phyloP scores from a whole-genome alignment of 495 filamentous ascomycete genomes.

The Recurvomyces mirabilis region DNA sequence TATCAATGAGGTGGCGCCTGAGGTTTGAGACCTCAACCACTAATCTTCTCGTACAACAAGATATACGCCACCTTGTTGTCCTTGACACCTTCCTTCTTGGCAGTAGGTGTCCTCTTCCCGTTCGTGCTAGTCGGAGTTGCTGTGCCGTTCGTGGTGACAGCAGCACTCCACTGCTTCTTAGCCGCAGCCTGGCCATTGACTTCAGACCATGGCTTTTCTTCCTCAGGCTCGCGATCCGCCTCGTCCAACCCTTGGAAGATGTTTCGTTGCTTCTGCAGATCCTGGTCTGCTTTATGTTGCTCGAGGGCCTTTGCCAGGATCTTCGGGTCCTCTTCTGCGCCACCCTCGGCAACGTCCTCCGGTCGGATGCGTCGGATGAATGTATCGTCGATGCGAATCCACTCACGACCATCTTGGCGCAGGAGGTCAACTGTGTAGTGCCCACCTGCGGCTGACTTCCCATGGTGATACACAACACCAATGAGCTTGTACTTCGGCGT shows the following conservation, averaged over 20 bases:
- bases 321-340: conserved; percentile 66
- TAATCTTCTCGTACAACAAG: conserved; percentile 79
- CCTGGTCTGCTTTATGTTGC: conserved; percentile 48
- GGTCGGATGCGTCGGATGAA: conserved; percentile 72
- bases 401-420: conserved; percentile 84
- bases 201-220: conserved; percentile 72
- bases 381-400: conserved; percentile 94
- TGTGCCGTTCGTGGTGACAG: conserved; percentile 41
- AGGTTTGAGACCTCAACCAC: too few species aligned
- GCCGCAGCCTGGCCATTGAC: conserved; percentile 49
- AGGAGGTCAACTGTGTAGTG: conserved; percentile 96
- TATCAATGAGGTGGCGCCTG: too few species aligned
- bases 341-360: conserved; percentile 84
- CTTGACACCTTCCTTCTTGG: conserved; percentile 58
- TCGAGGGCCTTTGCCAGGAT: conserved; percentile 54
- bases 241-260: conserved; percentile 42
- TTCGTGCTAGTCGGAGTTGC: conserved; percentile 39
- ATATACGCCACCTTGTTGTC: conserved; percentile 97
- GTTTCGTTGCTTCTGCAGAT: conserved; percentile 34
- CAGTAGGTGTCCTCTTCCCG: conserved; percentile 49
- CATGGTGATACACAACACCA: conserved; percentile 94
- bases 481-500: conserved; percentile 73
- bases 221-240: conserved; percentile 42
- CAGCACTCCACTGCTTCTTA: conserved; percentile 42
- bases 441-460: conserved; percentile 85